Conservation (phyloP, 1,139 yeast species). For the Pichia sp. region DNA sequence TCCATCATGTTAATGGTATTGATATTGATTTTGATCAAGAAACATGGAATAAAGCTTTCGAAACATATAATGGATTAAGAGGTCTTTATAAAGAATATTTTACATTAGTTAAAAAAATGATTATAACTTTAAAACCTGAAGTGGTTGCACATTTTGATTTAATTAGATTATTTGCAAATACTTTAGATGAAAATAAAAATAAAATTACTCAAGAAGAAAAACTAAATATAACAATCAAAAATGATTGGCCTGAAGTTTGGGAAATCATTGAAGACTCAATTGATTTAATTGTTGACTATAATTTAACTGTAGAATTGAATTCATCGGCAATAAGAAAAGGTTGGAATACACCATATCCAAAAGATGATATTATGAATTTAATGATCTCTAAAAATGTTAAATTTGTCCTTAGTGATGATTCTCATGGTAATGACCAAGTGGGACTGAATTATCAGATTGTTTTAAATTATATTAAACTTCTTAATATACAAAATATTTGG, state of each 20-base stretch:
- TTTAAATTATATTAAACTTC: conserved; percentile 43
- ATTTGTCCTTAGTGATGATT: conserved; percentile 87
- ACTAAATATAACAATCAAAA: conserved; percentile 30
- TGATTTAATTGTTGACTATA: conserved; percentile 46
- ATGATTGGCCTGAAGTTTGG: conserved; percentile 72
- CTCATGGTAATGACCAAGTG: conserved; percentile 74
- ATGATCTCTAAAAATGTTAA: conserved; percentile 48
- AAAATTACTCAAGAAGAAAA: conserved; percentile 29
- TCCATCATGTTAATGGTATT: conserved; percentile 71
- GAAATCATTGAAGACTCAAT: conserved; percentile 51
- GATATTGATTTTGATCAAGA: conserved; percentile 73
- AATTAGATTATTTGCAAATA: conserved; percentile 48
- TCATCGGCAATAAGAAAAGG: conserved; percentile 89
- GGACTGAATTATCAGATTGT: conserved; percentile 70
- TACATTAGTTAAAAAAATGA: conserved; percentile 56
- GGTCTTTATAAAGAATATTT: conserved; percentile 59
- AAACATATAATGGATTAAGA: conserved; percentile 30
- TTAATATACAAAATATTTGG: conserved; percentile 39
- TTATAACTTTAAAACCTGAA: conserved; percentile 49
- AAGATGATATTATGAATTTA: conserved; percentile 51
- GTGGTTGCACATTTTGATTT: conserved; percentile 90
- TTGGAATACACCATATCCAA: conserved; percentile 82
- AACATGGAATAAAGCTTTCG: conserved; percentile 48
- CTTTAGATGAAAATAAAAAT: conserved; percentile 29
- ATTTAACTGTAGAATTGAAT: conserved; percentile 76